These are phyloP conservation scores for Roridomyces roridus DNA, from an alignment of 768 basidiomycete species.

Conservation along the genomic window DNA sequence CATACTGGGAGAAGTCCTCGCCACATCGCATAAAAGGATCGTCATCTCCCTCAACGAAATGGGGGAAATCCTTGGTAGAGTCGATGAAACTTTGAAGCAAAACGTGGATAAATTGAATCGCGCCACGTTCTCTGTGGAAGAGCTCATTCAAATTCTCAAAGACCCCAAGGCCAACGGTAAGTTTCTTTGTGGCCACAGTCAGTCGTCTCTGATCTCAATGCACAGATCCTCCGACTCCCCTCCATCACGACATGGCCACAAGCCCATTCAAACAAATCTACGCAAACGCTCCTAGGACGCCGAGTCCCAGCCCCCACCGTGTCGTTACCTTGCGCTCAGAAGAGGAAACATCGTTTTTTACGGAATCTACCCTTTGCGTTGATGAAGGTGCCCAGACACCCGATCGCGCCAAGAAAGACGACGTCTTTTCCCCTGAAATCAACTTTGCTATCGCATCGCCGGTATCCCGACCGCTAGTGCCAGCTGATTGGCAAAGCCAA, in stretches of 20 bases:
- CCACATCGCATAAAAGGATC: constrained; percentile 17
- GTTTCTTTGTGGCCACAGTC: too few species aligned
- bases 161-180: constrained; percentile 14
- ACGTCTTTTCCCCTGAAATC: not conserved
- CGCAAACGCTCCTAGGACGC: constrained; percentile 7
- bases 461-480: constrained; percentile 9
- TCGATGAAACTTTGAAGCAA: constrained; percentile 18
- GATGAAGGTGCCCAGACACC: too few species aligned
- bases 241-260: constrained; percentile 18
- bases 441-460: constrained; percentile 9
- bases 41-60: constrained; percentile 14
- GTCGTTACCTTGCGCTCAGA: not conserved
- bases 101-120: constrained; percentile 24
- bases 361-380: too few species aligned
- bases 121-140: constrained; percentile 29
- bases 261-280: constrained; percentile 4
- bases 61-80: constrained; percentile 27
- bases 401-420: too few species aligned
- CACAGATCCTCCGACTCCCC: constrained; percentile 7
- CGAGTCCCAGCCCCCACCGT: constrained; percentile 1
- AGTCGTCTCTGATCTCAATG: too few species aligned
- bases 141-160: constrained; percentile 27
- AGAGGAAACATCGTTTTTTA: not conserved
- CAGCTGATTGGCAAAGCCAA: constrained; percentile 14
- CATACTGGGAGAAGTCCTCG: constrained; percentile 21